Evolutionary conservation across 1,284 basidiomycete genomes (phyloP).

Genomic region (Austroboletus novae-zelandiae): DNA sequence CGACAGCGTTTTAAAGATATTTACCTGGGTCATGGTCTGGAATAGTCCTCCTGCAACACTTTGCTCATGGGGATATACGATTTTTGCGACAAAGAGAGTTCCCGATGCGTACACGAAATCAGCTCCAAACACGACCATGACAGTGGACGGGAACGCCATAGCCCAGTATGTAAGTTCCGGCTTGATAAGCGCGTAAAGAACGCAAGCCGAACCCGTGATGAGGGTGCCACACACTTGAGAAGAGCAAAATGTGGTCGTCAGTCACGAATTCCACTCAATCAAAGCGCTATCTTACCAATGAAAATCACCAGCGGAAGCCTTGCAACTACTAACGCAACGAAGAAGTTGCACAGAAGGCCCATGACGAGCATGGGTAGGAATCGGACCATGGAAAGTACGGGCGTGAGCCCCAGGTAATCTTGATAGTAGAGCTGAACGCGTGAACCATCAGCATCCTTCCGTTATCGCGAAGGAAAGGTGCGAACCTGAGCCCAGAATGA

Average conservation of each 20-base stretch:
- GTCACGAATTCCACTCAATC: background rate
- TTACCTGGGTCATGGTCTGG: slow-evolving; percentile 71
- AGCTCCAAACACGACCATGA: slow-evolving; percentile 70
- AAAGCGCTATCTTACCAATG: slow-evolving; percentile 41
- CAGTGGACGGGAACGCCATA: slow-evolving; percentile 76
- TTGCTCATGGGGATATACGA: slow-evolving; percentile 74
- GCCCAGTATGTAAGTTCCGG: slow-evolving; percentile 71
- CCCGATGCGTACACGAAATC: slow-evolving; percentile 80
- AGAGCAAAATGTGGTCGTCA: background rate
- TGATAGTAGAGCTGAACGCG: slow-evolving; percentile 62
- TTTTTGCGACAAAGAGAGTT: slow-evolving; percentile 72
- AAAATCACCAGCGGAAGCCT: slow-evolving; percentile 56
- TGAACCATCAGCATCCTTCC: slow-evolving; percentile 7
- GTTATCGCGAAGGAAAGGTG: background rate
- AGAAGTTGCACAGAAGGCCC: slow-evolving; percentile 67
- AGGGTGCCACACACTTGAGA: slow-evolving; percentile 51
- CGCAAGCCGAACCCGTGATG: slow-evolving; percentile 60
- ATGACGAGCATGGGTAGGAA: slow-evolving; percentile 76
- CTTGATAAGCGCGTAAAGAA: slow-evolving; percentile 73
- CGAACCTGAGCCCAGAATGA: slow-evolving; percentile 49
- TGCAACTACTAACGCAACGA: slow-evolving; percentile 62
- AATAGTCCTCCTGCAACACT: slow-evolving; percentile 76
- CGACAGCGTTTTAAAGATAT: slow-evolving; percentile 5
- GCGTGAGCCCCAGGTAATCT: slow-evolving; percentile 50
- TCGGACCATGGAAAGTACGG: slow-evolving; percentile 72